Conservation (phyloP, 2,329 filamentous ascomycete genomes). For the Pezicula rhizophila region DNA sequence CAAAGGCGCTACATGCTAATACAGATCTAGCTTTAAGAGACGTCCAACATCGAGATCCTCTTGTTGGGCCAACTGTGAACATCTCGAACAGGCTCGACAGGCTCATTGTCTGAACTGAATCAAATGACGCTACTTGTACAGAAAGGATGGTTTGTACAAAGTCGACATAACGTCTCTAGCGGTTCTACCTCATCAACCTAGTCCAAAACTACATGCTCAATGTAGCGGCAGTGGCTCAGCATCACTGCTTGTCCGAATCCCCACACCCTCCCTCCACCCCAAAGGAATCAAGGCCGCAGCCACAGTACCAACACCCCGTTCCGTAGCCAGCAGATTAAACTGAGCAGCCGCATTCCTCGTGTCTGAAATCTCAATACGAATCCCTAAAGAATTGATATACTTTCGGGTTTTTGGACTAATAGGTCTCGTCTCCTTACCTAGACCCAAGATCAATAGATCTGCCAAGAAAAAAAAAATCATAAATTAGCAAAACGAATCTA, state of each 20-base stretch:
- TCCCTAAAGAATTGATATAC: constrained; percentile 70
- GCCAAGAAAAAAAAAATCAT: constrained; percentile 1
- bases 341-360: constrained; percentile 91
- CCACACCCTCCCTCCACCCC: constrained; percentile 63
- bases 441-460: constrained; percentile 87
- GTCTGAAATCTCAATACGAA: constrained; percentile 83
- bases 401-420: constrained; percentile 69
- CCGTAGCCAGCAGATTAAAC: constrained; percentile 92
- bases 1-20: too few species aligned
- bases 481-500: neutral
- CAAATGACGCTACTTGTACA: too few species aligned
- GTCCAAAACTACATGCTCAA: too few species aligned
- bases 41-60: too few species aligned
- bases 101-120: too few species aligned
- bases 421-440: constrained; percentile 70
- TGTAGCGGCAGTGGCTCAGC: neutral
- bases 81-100: too few species aligned
- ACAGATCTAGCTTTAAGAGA: too few species aligned
- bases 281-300: constrained; percentile 84
- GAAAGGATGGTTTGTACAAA: too few species aligned
- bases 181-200: too few species aligned
- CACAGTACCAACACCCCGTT: constrained; percentile 77
- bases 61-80: too few species aligned
- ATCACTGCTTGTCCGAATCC: neutral
- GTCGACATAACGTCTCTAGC: too few species aligned